Evolutionary conservation across 2,329 filamentous ascomycete genomes (phyloP), one percentile per base, ranked within the genome.

Genomic region (Paraconiothyrium sp.): DNA sequence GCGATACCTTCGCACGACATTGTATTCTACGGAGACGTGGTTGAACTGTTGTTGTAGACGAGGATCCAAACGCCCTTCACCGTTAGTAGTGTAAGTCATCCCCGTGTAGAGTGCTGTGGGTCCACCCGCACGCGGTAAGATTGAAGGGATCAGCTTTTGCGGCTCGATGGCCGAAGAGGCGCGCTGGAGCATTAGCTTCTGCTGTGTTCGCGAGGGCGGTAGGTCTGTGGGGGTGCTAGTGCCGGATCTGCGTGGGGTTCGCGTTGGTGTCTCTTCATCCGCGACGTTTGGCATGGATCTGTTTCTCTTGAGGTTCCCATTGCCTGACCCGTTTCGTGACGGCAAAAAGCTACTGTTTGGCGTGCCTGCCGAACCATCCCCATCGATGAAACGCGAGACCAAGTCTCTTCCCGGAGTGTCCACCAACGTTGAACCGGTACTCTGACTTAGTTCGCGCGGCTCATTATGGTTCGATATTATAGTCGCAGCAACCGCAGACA

Each of bases 181-280:
- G 41, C 90, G 86, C 72, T 92, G 90, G 1, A 93, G 83, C 78
- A 92, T 90, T 14, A 93, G 82, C 71, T 93, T 93, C 75, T 92
- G 90, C 77, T 92, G 90, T 1, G 89, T 92, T 14, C 90, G 85
- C 57, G 89, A 91, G 70, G 82, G 65, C 67, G 78, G 65, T 37
- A 79, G 64, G 80, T 77, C 68, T n/a, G 72, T 77, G 70, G 79
- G 69, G 65, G 81, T 70, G 73, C 76, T 72, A 11, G 78, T 71
- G n/a, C 78, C 77, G 13, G 76, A 79, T 34, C 72, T 72, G 35
- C 72, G 70, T 9, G 65, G 69, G 14, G 74, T 64, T 48, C 70
- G 70, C 22, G 67, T 66, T 7, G 73, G 68, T 41, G 70, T 71
- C n/a, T 72, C 69, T 66, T 71, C 61, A 43, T 69, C 70, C 34